Conservation (phyloP, 2,329 filamentous ascomycete species). For the Aspergillus alliaceus region DNA sequence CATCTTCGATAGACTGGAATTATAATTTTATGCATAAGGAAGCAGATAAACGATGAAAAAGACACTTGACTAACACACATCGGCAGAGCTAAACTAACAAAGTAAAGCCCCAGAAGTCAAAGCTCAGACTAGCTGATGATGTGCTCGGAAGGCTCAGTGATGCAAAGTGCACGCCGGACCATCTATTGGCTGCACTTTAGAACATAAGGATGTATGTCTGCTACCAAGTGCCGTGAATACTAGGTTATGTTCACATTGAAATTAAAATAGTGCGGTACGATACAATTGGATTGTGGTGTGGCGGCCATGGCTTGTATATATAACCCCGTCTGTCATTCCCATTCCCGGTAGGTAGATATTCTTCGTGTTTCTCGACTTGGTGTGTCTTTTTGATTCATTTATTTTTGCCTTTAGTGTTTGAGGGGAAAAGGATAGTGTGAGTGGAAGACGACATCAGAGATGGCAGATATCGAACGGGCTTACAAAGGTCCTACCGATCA, state of each 20-base stretch:
- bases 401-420: not conserved
- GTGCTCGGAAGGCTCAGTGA: not conserved
- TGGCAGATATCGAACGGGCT: conserved; percentile 24
- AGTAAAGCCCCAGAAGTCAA: not conserved
- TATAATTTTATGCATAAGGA: not conserved
- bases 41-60: not conserved
- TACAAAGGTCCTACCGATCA: conserved; percentile 8
- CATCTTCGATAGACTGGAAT: too few relatives aligned
- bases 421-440: not conserved
- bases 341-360: not conserved
- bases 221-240: not conserved
- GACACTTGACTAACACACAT: not conserved
- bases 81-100: not conserved
- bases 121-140: not conserved
- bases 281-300: not conserved
- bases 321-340: not conserved
- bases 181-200: not conserved
- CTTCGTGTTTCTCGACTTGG: not conserved
- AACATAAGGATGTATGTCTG: not conserved
- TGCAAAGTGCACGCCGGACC: not conserved
- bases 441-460: not conserved
- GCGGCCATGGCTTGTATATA: not conserved
- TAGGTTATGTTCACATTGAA: not conserved
- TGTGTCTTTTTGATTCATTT: not conserved
- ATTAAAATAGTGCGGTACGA: not conserved